phyloP scores from a whole-genome alignment of 176 grass and related monocot species.

The Neostapfia colusana region DNA sequence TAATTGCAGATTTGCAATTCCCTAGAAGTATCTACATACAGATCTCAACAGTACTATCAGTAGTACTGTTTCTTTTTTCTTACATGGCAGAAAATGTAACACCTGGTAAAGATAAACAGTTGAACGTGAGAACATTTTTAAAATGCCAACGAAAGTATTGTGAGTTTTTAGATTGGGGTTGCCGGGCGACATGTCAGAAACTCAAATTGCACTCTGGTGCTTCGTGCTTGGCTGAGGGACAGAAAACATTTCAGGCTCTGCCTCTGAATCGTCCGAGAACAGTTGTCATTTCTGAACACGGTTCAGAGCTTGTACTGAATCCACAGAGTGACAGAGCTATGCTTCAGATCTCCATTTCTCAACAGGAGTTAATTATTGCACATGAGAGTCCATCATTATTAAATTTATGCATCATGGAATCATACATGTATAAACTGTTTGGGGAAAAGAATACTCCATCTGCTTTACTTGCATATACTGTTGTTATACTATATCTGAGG shows the following conservation, averaged over 20 bases:
- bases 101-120: neutral
- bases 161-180: neutral
- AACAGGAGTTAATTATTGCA: conserved; percentile 17
- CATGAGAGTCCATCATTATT: neutral
- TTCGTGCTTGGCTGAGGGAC: neutral
- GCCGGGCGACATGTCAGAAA: conserved; percentile 18
- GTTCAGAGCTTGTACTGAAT: neutral
- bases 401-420: neutral
- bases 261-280: conserved; percentile 1
- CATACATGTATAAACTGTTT: neutral
- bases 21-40: neutral
- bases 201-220: neutral
- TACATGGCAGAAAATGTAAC: conserved; percentile 34
- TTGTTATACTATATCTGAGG: neutral
- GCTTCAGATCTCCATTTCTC: conserved; percentile 10
- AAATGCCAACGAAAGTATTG: neutral
- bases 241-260: neutral
- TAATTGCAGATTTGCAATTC: neutral
- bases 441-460: neutral
- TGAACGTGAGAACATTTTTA: neutral
- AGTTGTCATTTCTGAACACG: conserved; percentile 15
- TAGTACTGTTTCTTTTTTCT: neutral
- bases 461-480: conserved; percentile 2
- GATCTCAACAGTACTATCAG: neutral
- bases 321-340: neutral